phyloP scores from a whole-genome alignment of 2,329 filamentous ascomycete genomes.

The Penicillium paneum region DNA sequence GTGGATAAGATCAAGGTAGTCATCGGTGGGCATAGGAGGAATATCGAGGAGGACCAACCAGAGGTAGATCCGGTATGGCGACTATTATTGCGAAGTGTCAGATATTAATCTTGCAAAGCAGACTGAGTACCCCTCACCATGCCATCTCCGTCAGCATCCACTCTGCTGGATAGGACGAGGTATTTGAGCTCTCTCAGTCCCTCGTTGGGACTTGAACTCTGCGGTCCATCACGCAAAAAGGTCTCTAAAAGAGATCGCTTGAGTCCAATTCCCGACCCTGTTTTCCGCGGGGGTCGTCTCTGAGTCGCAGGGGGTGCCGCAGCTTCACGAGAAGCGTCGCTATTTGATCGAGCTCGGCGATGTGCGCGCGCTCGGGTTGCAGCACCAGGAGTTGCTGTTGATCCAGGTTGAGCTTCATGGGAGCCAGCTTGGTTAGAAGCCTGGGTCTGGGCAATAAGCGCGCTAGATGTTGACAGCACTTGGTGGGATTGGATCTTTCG shows the following conservation, averaged over 20 bases:
- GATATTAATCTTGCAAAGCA: slow-evolving; percentile 1
- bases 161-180: slow-evolving; percentile 49
- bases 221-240: slow-evolving; percentile 76
- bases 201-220: slow-evolving; percentile 58
- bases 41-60: slow-evolving; percentile 94
- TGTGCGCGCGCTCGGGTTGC: slow-evolving; percentile 27
- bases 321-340: slow-evolving; percentile 56
- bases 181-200: slow-evolving; percentile 48
- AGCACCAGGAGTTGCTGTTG: slow-evolving; percentile 25
- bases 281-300: slow-evolving; percentile 42
- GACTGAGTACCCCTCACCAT: slow-evolving; percentile 42
- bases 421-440: slow-evolving; percentile 21
- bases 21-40: slow-evolving; percentile 76
- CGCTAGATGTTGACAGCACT: slow-evolving; percentile 59
- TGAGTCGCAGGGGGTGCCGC: slow-evolving; percentile 22
- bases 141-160: slow-evolving; percentile 52
- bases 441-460: slow-evolving; percentile 57
- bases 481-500: slow-evolving; percentile 75
- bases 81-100: slow-evolving; percentile 53
- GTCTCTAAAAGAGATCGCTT: slow-evolving; percentile 62
- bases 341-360: slow-evolving; percentile 66
- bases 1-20: slow-evolving; percentile 85
- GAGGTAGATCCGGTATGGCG: slow-evolving; percentile 86
- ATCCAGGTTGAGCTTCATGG: slow-evolving; percentile 21
- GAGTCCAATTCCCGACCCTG: slow-evolving; percentile 43